phyloP scores from a whole-genome alignment of 345 rosid species.

The Arabis alpina region DNA sequence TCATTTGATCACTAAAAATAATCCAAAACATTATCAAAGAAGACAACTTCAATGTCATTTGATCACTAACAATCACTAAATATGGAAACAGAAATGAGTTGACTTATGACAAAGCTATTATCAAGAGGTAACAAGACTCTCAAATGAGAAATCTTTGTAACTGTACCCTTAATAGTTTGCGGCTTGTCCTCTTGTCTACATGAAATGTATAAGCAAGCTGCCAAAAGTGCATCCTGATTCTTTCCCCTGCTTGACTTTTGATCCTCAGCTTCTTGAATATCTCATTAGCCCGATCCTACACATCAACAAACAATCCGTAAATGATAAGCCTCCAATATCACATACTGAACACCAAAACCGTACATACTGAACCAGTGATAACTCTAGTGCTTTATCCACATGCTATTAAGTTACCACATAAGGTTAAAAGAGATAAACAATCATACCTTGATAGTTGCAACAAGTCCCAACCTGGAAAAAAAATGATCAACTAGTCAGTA shows the following conservation, averaged over 20 bases:
- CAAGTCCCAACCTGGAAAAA: conserved; percentile 87
- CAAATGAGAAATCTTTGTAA: conserved; percentile 57
- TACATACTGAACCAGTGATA: no score
- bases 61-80: no score
- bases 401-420: conserved; percentile 1
- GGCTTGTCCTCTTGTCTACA: conserved; percentile 99
- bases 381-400: no score
- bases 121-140: conserved; percentile 60
- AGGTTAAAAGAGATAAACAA: conserved; percentile 10
- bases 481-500: conserved; percentile 28
- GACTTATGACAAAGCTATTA: conserved; percentile 53
- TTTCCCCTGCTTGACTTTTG: conserved; percentile 99
- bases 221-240: conserved; percentile 96
- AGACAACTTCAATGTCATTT: no score
- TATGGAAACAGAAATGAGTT: no score
- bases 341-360: neutral
- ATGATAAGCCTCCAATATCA: neutral
- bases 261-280: conserved; percentile 95
- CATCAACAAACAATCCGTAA: conserved; percentile 8
- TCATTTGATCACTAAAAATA: no score
- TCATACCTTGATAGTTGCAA: conserved; percentile 94
- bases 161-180: conserved; percentile 96
- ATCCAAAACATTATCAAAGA: no score
- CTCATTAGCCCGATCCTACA: conserved; percentile 98
- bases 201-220: conserved; percentile 98